Percentiles rank a stretch among this genome's conserved stretches.
Conservation (phyloP, 2,329 filamentous ascomycete species). For the Exophiala dermatitidis region DNA sequence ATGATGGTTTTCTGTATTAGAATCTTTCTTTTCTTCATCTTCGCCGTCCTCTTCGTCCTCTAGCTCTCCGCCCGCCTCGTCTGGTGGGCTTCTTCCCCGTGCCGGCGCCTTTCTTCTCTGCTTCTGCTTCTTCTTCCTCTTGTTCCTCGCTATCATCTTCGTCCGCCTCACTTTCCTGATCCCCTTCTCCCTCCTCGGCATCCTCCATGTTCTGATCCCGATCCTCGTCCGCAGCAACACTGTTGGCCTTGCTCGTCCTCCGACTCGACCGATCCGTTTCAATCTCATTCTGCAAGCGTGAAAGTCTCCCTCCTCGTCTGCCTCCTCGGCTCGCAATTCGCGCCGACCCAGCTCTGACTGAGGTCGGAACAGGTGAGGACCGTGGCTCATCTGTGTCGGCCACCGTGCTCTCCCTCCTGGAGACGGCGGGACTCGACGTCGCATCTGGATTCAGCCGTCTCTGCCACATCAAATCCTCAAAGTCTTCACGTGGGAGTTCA, state of each 20-base stretch:
- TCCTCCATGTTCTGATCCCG: conserved; percentile 26
- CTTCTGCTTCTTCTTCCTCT: conserved; percentile 28
- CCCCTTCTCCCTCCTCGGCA: conserved; percentile 32
- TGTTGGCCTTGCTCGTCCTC: conserved; percentile 28
- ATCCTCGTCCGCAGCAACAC: conserved; percentile 32
- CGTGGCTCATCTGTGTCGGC: conserved; percentile 43
- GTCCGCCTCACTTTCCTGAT: conserved; percentile 34
- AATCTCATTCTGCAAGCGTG: conserved; percentile 36
- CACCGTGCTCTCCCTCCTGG: conserved; percentile 39
- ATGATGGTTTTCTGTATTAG: neutral
- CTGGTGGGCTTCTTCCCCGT: conserved; percentile 1
- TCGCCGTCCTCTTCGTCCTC: conserved; percentile 45
- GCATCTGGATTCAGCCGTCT: conserved; percentile 35
- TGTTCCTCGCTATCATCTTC: conserved; percentile 34
- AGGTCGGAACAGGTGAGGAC: conserved; percentile 9
- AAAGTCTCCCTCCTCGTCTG: conserved; percentile 31
- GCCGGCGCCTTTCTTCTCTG: conserved; percentile 2
- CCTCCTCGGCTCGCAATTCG: conserved; percentile 30
- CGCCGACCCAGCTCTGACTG: conserved; percentile 2
- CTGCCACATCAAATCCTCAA: conserved; percentile 44
- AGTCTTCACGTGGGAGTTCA: conserved; percentile 50
- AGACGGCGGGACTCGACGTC: conserved; percentile 22
- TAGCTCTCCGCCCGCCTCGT: conserved; percentile 28
- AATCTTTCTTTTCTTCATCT: conserved; percentile 24
- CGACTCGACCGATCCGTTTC: conserved; percentile 28